Evolutionary conservation across 345 rosid species (phyloP).

Genomic region (Eucalyptus leucophloia): DNA sequence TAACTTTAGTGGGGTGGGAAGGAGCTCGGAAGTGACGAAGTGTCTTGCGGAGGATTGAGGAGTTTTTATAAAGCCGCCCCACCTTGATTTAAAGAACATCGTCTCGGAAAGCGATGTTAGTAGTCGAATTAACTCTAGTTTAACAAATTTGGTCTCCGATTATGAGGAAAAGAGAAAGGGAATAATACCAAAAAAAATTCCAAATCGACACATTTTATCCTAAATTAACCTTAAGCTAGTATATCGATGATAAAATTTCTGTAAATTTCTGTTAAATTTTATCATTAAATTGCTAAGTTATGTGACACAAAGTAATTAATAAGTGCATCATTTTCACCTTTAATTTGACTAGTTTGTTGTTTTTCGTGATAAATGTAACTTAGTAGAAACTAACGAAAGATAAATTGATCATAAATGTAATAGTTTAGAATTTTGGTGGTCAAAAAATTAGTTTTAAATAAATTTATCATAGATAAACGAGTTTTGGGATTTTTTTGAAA

Average conservation of each 20-base stretch:
- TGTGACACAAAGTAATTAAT: accelerated
- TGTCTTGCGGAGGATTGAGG: background rate
- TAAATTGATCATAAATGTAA: background rate
- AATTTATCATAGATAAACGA: accelerated
- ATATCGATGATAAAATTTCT: too few relatives aligned
- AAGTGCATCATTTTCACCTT: accelerated
- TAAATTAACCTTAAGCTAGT: accelerated
- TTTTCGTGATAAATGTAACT: too few relatives aligned
- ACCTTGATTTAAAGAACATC: background rate
- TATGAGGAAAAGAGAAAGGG: too few relatives aligned
- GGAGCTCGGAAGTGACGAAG: background rate
- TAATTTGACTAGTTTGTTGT: too few relatives aligned
- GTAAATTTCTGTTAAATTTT: accelerated
- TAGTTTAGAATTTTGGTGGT: background rate
- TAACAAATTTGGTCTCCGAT: background rate
- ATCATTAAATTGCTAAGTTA: accelerated
- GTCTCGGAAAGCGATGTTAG: background rate
- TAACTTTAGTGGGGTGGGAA: background rate
- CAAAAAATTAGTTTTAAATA: too few relatives aligned
- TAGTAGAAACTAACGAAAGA: accelerated
- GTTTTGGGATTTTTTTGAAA: too few relatives aligned
- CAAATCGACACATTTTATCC: accelerated
- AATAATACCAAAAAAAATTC: background rate
- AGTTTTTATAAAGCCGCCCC: background rate
- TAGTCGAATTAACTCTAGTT: background rate